Conservation (phyloP, 345 rosid species). For the Cochlearia excelsa region DNA sequence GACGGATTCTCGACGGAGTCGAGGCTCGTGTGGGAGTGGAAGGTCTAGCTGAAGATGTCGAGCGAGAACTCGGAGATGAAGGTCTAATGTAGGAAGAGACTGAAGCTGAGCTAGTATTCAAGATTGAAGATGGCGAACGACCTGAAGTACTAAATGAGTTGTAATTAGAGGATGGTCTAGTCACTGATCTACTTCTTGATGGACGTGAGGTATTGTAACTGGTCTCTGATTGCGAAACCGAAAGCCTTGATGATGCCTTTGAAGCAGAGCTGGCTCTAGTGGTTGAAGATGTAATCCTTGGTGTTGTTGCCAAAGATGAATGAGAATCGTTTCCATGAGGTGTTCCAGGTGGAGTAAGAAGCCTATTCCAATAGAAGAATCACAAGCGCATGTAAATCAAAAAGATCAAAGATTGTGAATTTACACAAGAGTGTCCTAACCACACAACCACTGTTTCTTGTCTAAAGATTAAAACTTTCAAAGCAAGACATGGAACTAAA, state of each 20-base stretch:
- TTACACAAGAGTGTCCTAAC: too few species aligned
- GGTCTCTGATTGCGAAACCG: slow-evolving; percentile 81
- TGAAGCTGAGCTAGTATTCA: slow-evolving; percentile 91
- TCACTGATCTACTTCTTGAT: slow-evolving; percentile 78
- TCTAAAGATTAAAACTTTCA: not conserved
- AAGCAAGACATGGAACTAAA: not conserved
- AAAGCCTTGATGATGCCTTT: slow-evolving; percentile 81
- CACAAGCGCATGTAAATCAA: too few species aligned
- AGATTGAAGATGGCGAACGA: slow-evolving; percentile 60
- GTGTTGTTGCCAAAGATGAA: slow-evolving; percentile 43
- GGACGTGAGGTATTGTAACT: slow-evolving; percentile 67
- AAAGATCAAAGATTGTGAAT: too few species aligned
- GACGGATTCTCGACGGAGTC: slow-evolving; percentile 79
- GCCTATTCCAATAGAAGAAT: slow-evolving; percentile 43
- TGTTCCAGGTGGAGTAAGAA: slow-evolving; percentile 98
- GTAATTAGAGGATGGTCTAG: slow-evolving; percentile 64
- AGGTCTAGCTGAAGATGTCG: slow-evolving; percentile 62
- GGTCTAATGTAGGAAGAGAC: slow-evolving; percentile 89
- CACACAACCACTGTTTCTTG: too few species aligned
- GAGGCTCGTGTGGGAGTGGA: slow-evolving; percentile 76
- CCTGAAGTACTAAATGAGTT: slow-evolving; percentile 51
- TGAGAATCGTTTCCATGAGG: slow-evolving; percentile 73
- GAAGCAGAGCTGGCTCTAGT: slow-evolving; percentile 68
- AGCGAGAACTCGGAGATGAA: slow-evolving; percentile 70
- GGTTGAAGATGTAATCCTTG: slow-evolving; percentile 45